These are phyloP conservation scores for Metarhizium anisopliae DNA, from an alignment of 2,329 filamentous ascomycete genomes.

Conservation along the genomic window DNA sequence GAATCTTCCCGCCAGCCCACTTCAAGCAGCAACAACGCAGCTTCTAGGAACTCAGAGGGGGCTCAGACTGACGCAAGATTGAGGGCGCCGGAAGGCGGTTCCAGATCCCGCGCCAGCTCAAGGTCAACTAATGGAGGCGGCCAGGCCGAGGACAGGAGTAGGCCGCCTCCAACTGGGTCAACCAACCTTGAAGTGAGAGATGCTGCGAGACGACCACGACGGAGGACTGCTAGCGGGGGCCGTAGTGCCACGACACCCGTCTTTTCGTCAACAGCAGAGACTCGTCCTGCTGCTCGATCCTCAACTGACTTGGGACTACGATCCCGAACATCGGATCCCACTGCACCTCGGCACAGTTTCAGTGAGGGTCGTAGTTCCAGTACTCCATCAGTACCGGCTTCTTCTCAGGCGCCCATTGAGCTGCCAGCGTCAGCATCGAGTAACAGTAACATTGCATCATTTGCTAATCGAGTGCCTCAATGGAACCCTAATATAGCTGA, in stretches of 20 bases:
- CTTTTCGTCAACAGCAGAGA: conserved; percentile 30
- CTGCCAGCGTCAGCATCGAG: conserved; percentile 8
- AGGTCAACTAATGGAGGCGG: conserved; percentile 36
- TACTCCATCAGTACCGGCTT: conserved; percentile 22
- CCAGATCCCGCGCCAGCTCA: conserved; percentile 32
- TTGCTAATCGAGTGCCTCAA: conserved; percentile 26
- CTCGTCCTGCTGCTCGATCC: conserved; percentile 48
- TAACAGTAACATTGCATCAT: conserved; percentile 22
- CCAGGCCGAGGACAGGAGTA: conserved; percentile 37
- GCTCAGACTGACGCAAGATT: conserved; percentile 16
- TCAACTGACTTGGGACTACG: conserved; percentile 52
- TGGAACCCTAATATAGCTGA: conserved; percentile 10
- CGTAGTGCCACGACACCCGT: conserved; percentile 45
- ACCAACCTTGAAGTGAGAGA: conserved; percentile 24
- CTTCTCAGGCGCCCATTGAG: conserved; percentile 15
- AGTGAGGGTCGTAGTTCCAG: conserved; percentile 34
- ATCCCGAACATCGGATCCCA: conserved; percentile 29
- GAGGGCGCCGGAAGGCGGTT: conserved; percentile 18
- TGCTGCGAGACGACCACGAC: conserved; percentile 24
- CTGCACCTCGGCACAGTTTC: conserved; percentile 28
- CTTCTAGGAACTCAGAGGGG: conserved; percentile 22
- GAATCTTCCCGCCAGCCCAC: conserved; percentile 21
- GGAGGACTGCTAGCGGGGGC: conserved; percentile 44
- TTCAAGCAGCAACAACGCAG: conserved; percentile 33
- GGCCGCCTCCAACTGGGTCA: conserved; percentile 33